phyloP scores from a whole-genome alignment of 2,329 filamentous ascomycete genomes.

The Penicillium paneum region DNA sequence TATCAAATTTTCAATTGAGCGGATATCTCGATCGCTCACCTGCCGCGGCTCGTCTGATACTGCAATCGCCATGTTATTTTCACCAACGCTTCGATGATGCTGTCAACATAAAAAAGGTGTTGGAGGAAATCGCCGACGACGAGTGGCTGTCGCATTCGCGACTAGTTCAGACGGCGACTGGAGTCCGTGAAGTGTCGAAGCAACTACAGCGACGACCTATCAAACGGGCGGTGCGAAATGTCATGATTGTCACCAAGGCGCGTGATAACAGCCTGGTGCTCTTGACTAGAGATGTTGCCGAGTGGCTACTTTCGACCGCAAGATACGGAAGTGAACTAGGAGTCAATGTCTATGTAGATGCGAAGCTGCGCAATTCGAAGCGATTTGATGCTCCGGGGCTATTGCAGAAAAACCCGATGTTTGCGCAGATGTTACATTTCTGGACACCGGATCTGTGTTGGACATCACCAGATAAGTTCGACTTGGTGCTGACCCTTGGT shows the following conservation, averaged over 20 bases:
- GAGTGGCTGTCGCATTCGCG: slow-evolving; percentile 91
- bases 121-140: slow-evolving; percentile 86
- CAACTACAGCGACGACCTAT: slow-evolving; percentile 90
- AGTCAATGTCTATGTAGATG: slow-evolving; percentile 97
- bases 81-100: slow-evolving; percentile 96
- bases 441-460: slow-evolving; percentile 97
- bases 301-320: slow-evolving; percentile 84
- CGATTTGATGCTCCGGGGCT: slow-evolving; percentile 78
- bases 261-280: slow-evolving; percentile 90
- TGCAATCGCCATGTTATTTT: slow-evolving; percentile 95
- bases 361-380: slow-evolving; percentile 82
- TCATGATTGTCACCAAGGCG: slow-evolving; percentile 99
- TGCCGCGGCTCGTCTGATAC: slow-evolving; percentile 54
- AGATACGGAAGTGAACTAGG: slow-evolving; percentile 87
- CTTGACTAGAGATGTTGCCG: slow-evolving; percentile 79
- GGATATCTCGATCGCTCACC: slow-evolving; percentile 44
- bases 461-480: slow-evolving; percentile 89
- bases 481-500: slow-evolving; percentile 86
- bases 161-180: slow-evolving; percentile 90
- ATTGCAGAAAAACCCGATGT: slow-evolving; percentile 69
- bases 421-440: slow-evolving; percentile 81
- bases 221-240: slow-evolving; percentile 82
- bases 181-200: slow-evolving; percentile 91
- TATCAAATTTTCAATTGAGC: slow-evolving; percentile 50
- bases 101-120: slow-evolving; percentile 88